Base-by-base conservation (phyloP, 257 asterid species). In the Striga asiatica region DNA sequence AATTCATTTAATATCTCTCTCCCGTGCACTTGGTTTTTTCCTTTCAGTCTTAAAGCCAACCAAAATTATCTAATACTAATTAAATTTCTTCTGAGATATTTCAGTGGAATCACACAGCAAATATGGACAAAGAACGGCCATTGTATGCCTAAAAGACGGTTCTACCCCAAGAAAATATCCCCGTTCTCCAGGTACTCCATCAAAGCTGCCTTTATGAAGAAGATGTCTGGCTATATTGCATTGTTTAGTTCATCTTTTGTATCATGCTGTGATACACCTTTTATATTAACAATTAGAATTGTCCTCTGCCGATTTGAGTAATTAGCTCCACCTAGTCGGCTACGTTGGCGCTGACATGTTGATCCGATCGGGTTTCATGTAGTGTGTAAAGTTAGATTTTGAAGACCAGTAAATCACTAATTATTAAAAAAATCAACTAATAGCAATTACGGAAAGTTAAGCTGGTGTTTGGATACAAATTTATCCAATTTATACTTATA, bases 151-250 rank as follows among this genome's bases (percentile, higher is more conserved):
- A 41, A 91, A 91, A 81, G 81, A 70, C 37, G 39, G 76, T 54
- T 65, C 77, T n/a, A 91, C 94, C 61, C 96, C 98, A 6, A 81
- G 68, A 68, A 91, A 71, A 70, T 91, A 87, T 76, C 96, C 96
- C 53, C 89, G 94, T 14, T 71, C 61, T 38, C 88, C 92, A 55
- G 96, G 96, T 46, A 87, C 82, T 53, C 98, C 98, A 12, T 73
- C 88, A 13, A 87, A 84, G 87, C 60, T 70, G 54, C 96, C 96
- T 3, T 75, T 87, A 10, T 89, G 78, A 78, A 64, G 49, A 32
- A 31, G 63, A 46, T 50, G 28, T 25, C 58, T 4, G 18, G 62
- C 42, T 38, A 43, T 28, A 25, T 6, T 43, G 28, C 64, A 46
- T 60, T 46, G 25, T 28, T 58, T 41, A 27, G 45, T 48, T 34